Evolutionary conservation across 345 rosid genomes (phyloP).

Genomic region (Linum tenue): DNA sequence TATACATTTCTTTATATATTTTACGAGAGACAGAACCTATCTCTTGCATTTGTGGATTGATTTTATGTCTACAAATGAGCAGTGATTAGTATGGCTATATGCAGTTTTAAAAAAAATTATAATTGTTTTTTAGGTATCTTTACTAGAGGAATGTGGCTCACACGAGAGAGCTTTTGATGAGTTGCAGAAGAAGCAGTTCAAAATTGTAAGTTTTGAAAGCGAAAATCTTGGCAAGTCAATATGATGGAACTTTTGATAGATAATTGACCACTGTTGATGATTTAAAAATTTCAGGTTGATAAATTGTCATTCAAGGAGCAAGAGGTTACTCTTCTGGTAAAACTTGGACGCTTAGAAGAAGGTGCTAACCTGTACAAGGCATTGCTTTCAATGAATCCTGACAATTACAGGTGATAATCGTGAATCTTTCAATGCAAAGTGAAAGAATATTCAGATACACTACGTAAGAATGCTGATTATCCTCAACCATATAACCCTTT

Average conservation of each 20-base stretch:
- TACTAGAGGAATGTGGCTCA: slow-evolving; percentile 75
- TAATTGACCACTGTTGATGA: slow-evolving; percentile 14
- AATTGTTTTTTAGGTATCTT: slow-evolving; percentile 45
- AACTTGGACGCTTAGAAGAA: slow-evolving; percentile 66
- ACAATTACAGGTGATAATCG: slow-evolving; percentile 69
- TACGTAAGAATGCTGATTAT: too few species aligned
- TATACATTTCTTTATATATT: too few species aligned
- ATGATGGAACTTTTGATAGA: slow-evolving; percentile 5
- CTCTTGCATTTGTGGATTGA: too few species aligned
- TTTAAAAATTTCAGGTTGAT: slow-evolving; percentile 55
- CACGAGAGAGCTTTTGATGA: slow-evolving; percentile 72
- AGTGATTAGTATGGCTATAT: background rate
- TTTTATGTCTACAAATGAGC: background rate
- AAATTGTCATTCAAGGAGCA: slow-evolving; percentile 74
- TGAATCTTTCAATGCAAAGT: too few species aligned
- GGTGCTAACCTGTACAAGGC: slow-evolving; percentile 60
- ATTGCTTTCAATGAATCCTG: slow-evolving; percentile 86
- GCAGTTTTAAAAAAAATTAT: background rate
- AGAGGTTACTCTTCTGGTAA: slow-evolving; percentile 73
- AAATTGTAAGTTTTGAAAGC: slow-evolving; percentile 50
- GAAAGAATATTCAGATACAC: too few species aligned
- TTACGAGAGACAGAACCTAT: too few species aligned
- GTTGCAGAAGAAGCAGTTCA: slow-evolving; percentile 58
- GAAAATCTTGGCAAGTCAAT: background rate
- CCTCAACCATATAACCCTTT: too few species aligned